Evolutionary conservation across 768 basidiomycete genomes (phyloP).

Genomic region (Flagelloscypha sp.): DNA sequence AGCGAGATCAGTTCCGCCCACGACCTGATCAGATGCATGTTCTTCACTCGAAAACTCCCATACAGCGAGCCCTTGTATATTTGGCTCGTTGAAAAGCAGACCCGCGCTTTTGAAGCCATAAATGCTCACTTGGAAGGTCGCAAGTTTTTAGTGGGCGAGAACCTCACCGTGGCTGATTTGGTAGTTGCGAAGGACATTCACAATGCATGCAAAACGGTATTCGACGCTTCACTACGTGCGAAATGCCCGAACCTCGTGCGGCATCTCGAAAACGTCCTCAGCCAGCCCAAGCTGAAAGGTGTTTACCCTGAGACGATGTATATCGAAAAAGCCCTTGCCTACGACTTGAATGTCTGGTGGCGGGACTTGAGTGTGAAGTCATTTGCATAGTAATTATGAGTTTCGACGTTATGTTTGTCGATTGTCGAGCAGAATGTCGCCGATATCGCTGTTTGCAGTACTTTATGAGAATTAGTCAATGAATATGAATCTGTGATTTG

Average conservation of each 20-base stretch:
- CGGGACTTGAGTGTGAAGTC: too few relatives aligned
- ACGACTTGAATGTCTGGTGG: too few relatives aligned
- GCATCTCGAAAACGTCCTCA: constrained; percentile 77
- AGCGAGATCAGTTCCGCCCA: constrained; percentile 43
- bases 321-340: constrained; percentile 62
- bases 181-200: constrained; percentile 51
- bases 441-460: too few relatives aligned
- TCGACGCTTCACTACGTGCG: constrained; percentile 61
- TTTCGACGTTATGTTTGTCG: too few relatives aligned
- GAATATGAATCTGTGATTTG: too few relatives aligned
- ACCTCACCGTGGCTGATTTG: constrained; percentile 91
- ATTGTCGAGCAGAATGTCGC: too few relatives aligned
- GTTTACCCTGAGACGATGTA: constrained; percentile 55
- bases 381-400: too few relatives aligned
- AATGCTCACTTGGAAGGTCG: constrained; percentile 65
- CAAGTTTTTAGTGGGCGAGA: constrained; percentile 90
- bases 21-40: constrained; percentile 25
- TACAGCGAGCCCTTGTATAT: constrained; percentile 84
- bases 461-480: too few relatives aligned
- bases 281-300: constrained; percentile 70
- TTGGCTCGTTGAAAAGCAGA: constrained; percentile 41
- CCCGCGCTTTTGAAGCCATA: constrained; percentile 54
- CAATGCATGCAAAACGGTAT: constrained; percentile 38
- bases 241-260: constrained; percentile 75
- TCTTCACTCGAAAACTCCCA: constrained; percentile 45